phyloP scores from a whole-genome alignment of 202 grass and related monocot genomes.

The Cymbopogon flexuosus region DNA sequence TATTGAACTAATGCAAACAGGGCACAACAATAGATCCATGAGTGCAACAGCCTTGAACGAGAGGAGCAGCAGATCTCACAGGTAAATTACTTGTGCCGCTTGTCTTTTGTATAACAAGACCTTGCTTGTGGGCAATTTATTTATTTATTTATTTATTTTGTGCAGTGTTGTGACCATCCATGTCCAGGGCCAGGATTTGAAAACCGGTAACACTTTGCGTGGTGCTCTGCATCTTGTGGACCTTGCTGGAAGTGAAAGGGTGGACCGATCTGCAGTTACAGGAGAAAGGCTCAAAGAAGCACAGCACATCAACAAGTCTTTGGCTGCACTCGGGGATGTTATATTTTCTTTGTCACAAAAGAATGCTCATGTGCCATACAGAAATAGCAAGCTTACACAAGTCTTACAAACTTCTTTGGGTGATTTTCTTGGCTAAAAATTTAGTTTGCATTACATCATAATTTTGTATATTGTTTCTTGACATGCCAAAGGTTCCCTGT shows the following conservation, averaged over 20 bases:
- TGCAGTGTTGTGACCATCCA: constrained; percentile 85
- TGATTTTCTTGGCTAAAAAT: constrained; percentile 38
- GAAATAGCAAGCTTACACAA: constrained; percentile 99
- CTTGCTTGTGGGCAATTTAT: constrained; percentile 15
- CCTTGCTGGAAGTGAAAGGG: constrained; percentile 88
- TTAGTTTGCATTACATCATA: constrained; percentile 9
- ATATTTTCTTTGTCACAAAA: constrained; percentile 90
- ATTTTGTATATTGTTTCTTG: constrained; percentile 11
- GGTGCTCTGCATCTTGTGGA: constrained; percentile 83
- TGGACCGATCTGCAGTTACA: constrained; percentile 78
- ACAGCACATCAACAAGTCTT: constrained; percentile 93
- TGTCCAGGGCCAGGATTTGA: constrained; percentile 69
- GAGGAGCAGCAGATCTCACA: constrained; percentile 92
- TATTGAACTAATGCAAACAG: constrained; percentile 72
- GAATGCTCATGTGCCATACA: constrained; percentile 71
- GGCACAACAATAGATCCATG: constrained; percentile 69
- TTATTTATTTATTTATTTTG: background rate
- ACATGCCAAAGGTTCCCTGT: background rate
- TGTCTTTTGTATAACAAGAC: constrained; percentile 7
- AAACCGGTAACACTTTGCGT: constrained; percentile 53
- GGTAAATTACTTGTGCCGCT: constrained; percentile 31
- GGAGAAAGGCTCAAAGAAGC: constrained; percentile 93
- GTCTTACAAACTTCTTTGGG: constrained; percentile 87
- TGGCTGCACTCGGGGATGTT: constrained; percentile 85
- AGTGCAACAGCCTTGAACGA: constrained; percentile 86